Evolutionary conservation across 441 rosid species (phyloP).

Genomic region (Syzygium syzygioides): DNA sequence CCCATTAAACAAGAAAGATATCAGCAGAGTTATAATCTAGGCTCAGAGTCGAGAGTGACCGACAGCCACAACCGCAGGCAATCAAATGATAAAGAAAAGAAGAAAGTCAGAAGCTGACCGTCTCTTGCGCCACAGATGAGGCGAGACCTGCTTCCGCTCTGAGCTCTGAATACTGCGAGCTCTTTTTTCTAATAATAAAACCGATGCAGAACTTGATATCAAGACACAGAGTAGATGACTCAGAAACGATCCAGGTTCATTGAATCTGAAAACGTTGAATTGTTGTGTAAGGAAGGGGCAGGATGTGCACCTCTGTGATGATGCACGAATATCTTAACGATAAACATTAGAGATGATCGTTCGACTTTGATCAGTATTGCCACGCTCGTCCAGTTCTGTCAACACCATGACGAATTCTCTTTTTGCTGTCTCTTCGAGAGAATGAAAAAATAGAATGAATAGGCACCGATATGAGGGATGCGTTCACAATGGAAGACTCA

Average conservation of each 20-base stretch:
- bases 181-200: not conserved
- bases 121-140: not conserved
- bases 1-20: not conserved
- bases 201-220: not conserved
- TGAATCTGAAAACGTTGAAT: not conserved
- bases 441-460: not conserved
- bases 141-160: not conserved
- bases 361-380: not conserved
- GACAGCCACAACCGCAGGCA: not conserved
- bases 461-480: not conserved
- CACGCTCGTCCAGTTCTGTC: not conserved
- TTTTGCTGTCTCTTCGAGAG: not conserved
- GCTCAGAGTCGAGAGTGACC: not conserved
- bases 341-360: not conserved
- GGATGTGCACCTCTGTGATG: too few species aligned
- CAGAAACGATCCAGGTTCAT: not conserved
- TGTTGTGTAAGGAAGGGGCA: not conserved
- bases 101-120: not conserved
- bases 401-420: not conserved
- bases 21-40: not conserved
- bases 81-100: not conserved
- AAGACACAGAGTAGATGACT: not conserved
- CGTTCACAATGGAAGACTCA: not conserved
- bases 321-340: too few species aligned
- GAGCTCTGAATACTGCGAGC: not conserved